Percentiles rank a stretch among this genome's conserved stretches.
Evolutionary conservation across 148 eudicot genomes (phyloP).

Genomic region (Polygonum maritimum): DNA sequence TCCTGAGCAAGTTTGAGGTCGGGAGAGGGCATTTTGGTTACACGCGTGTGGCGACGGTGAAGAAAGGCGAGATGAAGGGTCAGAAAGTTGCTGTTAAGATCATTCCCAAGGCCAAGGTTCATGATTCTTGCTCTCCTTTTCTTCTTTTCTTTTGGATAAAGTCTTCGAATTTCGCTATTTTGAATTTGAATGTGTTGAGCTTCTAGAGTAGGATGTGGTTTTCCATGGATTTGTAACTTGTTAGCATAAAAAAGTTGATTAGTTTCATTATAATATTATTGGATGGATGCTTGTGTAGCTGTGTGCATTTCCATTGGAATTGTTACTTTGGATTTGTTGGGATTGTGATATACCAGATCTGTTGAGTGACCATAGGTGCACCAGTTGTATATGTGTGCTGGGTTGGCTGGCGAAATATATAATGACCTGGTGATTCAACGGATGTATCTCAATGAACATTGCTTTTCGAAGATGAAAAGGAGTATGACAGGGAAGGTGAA

Average conservation of each 20-base stretch:
- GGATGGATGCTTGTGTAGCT: constrained; percentile 5
- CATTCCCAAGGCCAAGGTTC: constrained; percentile 80
- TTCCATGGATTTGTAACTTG: constrained; percentile 7
- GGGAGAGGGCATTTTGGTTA: constrained; percentile 99
- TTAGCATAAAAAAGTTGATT: not conserved
- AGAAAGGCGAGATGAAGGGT: constrained; percentile 74
- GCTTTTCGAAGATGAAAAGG: too few species aligned
- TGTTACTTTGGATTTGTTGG: constrained; percentile 23
- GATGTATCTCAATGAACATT: too few species aligned
- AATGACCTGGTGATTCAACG: too few species aligned
- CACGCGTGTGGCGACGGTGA: constrained; percentile 60
- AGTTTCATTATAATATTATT: constrained; percentile 1
- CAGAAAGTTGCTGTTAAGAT: constrained; percentile 81
- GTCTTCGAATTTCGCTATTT: not conserved
- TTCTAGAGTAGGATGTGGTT: not conserved
- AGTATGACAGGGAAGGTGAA: too few species aligned
- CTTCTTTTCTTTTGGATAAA: too few species aligned
- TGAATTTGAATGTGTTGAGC: constrained; percentile 11
- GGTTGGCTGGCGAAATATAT: too few species aligned
- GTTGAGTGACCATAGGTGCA: constrained; percentile 12
- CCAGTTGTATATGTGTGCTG: not conserved
- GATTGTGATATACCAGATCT: constrained; percentile 42
- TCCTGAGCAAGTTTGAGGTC: constrained; percentile 70
- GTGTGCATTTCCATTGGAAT: constrained; percentile 2
- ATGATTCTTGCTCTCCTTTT: not conserved